Conservation (phyloP, 2,329 filamentous ascomycete genomes). For the Monilinia aucupariae region DNA sequence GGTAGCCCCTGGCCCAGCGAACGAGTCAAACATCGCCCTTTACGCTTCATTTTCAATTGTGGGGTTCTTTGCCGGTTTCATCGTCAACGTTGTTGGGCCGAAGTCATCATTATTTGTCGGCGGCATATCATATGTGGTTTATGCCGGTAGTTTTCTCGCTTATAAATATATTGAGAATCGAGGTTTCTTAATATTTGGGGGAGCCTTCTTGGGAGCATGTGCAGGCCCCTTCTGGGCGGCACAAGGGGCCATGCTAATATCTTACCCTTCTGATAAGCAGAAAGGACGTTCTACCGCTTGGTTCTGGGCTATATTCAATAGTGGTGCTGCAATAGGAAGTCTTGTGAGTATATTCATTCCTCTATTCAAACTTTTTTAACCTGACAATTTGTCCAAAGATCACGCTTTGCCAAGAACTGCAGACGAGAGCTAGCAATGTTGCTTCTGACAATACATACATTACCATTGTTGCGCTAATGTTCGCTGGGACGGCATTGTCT, state of each 20-base stretch:
- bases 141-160: slow-evolving; percentile 62
- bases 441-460: slow-evolving; percentile 18
- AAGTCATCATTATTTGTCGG: slow-evolving; percentile 61
- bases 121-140: slow-evolving; percentile 69
- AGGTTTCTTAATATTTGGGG: slow-evolving; percentile 68
- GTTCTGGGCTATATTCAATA: slow-evolving; percentile 20
- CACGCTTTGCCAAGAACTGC: slow-evolving; percentile 65
- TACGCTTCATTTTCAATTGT: slow-evolving; percentile 47
- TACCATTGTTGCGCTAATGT: slow-evolving; percentile 18
- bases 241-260: slow-evolving; percentile 80
- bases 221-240: slow-evolving; percentile 76
- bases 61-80: slow-evolving; percentile 65
- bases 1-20: slow-evolving; percentile 47
- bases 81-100: slow-evolving; percentile 68
- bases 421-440: slow-evolving; percentile 41
- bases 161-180: slow-evolving; percentile 53
- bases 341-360: slow-evolving; percentile 9
- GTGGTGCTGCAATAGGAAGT: slow-evolving; percentile 20
- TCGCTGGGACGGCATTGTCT: slow-evolving; percentile 54
- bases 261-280: slow-evolving; percentile 69
- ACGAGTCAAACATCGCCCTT: slow-evolving; percentile 40
- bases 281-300: slow-evolving; percentile 73
- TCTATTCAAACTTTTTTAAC: neutral
- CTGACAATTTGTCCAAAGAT: slow-evolving; percentile 36
- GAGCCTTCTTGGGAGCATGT: slow-evolving; percentile 66